A percentile compares a stretch with the other conserved stretches of the same genome.
These are phyloP conservation scores for Excoecaria cochinchinensis DNA, from an alignment of 345 rosid genomes.

Conservation along the genomic window DNA sequence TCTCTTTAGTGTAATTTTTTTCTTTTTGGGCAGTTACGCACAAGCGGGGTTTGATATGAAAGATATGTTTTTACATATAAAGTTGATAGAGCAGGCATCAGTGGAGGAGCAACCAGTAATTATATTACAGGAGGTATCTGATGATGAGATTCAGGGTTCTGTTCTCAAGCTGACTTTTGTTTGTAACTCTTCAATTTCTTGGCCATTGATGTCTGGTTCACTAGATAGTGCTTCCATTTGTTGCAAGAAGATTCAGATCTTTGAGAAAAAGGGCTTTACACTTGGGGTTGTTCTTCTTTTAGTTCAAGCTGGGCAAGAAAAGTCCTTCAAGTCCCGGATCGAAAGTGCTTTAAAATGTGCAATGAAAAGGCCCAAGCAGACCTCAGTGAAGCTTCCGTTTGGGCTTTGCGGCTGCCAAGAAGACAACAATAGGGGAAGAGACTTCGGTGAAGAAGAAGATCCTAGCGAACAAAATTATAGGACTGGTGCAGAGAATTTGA, in stretches of 20 bases:
- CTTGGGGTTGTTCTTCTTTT: conserved; percentile 67
- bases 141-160: conserved; percentile 56
- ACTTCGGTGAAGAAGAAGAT: conserved; percentile 72
- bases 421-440: conserved; percentile 59
- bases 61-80: conserved; percentile 86
- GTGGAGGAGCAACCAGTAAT: conserved; percentile 73
- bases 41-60: conserved; percentile 94
- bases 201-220: conserved; percentile 79
- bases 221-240: conserved; percentile 72
- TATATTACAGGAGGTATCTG: conserved; percentile 65
- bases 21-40: conserved; percentile 58
- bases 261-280: conserved; percentile 89
- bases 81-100: conserved; percentile 90
- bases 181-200: conserved; percentile 71
- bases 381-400: conserved; percentile 80
- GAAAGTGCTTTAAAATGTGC: conserved; percentile 77
- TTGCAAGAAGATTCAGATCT: conserved; percentile 85
- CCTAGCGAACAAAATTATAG: conserved; percentile 45
- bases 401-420: conserved; percentile 98
- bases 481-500: conserved; percentile 47
- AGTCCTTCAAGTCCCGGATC: conserved; percentile 50
- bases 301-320: conserved; percentile 66
- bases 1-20: not conserved
- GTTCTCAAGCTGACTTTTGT: conserved; percentile 73
- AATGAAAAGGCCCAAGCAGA: conserved; percentile 57